Percentiles rank a stretch among this genome's conserved stretches.
These are phyloP conservation scores for Lactifluus subvellereus DNA, from an alignment of 768 basidiomycete species.

Conservation along the genomic window DNA sequence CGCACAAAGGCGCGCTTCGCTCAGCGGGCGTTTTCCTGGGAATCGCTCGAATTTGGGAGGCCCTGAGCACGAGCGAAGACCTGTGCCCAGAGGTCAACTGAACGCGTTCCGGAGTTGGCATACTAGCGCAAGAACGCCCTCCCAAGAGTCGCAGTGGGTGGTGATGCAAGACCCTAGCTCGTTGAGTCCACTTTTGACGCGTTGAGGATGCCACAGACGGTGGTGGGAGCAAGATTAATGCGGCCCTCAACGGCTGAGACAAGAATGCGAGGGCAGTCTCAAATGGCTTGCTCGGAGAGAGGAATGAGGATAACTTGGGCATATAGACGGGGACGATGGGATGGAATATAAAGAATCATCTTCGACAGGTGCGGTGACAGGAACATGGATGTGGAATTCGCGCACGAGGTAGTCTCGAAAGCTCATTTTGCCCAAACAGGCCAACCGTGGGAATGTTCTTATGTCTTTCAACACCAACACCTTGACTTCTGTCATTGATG, in stretches of 20 bases:
- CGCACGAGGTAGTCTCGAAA: constrained; percentile 17
- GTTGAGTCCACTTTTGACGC: constrained; percentile 94
- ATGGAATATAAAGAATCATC: constrained; percentile 65
- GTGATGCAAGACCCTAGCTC: constrained; percentile 58
- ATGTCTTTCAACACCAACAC: too few relatives aligned
- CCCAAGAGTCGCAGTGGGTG: constrained; percentile 67
- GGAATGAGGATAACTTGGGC: constrained; percentile 75
- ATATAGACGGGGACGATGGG: constrained; percentile 56
- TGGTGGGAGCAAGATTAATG: constrained; percentile 10
- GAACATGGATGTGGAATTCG: constrained; percentile 68
- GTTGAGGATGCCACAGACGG: constrained; percentile 39
- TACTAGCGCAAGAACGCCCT: constrained; percentile 47
- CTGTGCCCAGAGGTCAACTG: constrained; percentile 14
- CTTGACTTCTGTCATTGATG: too few relatives aligned
- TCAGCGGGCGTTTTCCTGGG: constrained; percentile 62
- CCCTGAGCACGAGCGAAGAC: constrained; percentile 67
- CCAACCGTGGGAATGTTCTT: constrained; percentile 4
- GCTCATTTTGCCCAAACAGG: constrained; percentile 8
- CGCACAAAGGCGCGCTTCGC: constrained; percentile 72
- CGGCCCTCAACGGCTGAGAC: constrained; percentile 65
- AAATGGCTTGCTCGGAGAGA: constrained; percentile 54
- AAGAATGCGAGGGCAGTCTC: constrained; percentile 50
- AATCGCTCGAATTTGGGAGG: constrained; percentile 80
- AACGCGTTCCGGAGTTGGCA: constrained; percentile 30
- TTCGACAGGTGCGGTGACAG: constrained; percentile 63